Evolutionary conservation across 805 yeast species (phyloP).

Genomic region (Wickerhamomyces queroliae): DNA sequence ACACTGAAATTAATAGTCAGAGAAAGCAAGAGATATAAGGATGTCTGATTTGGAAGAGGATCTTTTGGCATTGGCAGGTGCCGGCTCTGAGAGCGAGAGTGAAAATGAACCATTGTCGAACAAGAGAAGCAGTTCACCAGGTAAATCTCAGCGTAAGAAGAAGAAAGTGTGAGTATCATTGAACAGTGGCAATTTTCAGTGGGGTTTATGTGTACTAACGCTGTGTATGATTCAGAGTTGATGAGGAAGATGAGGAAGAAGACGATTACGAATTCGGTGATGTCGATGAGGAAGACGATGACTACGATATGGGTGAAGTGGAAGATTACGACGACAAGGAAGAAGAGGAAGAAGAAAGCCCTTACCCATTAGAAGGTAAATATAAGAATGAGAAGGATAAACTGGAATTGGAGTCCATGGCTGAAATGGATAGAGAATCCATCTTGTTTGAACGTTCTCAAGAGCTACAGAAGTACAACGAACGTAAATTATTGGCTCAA

Average conservation of each 20-base stretch:
- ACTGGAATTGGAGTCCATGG: constrained; percentile 56
- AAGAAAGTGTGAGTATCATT: constrained; percentile 14
- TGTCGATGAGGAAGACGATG: constrained; percentile 38
- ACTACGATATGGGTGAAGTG: constrained; percentile 30
- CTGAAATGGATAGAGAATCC: constrained; percentile 90
- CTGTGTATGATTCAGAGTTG: constrained; percentile 15
- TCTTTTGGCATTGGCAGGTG: constrained; percentile 90
- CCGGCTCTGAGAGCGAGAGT: constrained; percentile 30
- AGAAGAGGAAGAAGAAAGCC: constrained; percentile 46
- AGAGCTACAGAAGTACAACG: constrained; percentile 83
- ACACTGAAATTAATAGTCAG: neutral
- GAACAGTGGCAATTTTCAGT: neutral
- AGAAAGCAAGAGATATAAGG: neutral
- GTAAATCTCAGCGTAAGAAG: constrained; percentile 19
- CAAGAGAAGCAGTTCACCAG: constrained; percentile 20
- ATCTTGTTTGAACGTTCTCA: constrained; percentile 89
- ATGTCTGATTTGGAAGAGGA: constrained; percentile 80
- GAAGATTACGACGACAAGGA: constrained; percentile 32
- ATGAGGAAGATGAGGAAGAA: constrained; percentile 28
- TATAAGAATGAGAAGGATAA: constrained; percentile 81
- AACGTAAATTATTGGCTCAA: constrained; percentile 75
- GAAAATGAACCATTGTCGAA: constrained; percentile 31
- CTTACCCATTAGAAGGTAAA: constrained; percentile 92
- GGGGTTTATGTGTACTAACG: constrained; percentile 1
- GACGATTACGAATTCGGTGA: constrained; percentile 25